Evolutionary conservation across 805 yeast genomes (phyloP), one percentile per base, ranked within the genome.

Genomic region (Zygoascus biomembranicola): DNA sequence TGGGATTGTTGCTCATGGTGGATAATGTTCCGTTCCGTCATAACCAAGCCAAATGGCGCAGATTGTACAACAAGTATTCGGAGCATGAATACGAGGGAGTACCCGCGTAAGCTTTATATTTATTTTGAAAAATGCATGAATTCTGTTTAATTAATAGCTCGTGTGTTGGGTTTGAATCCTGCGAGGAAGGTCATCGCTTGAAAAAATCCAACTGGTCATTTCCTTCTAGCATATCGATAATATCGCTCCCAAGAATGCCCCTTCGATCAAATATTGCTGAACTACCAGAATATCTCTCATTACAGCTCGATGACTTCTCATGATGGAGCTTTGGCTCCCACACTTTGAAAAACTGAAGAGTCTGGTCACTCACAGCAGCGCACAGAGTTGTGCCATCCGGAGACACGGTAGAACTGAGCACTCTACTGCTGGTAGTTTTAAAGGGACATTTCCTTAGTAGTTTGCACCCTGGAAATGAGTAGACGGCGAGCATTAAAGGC

Each of bases 81-180:
- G 79, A 80, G 57, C 70, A 80, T 49, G 94, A 86, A 55, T 82
- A 79, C 59, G 96, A 90, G 66, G 97, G 97, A 4, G 92, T 88
- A 8, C 96, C 97, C 11, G 80, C 89, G 2, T 89, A 64, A 63
- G 5, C 20, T 8, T 4, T 42, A 18, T 42, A 18, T 16, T 18
- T 42, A 42, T 42, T 42, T 42, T 10, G 8, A 11, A 9, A 18
- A n/a, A 42, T 42, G 16, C 16, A 4, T 18, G 20, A 4, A 8
- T 11, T 18, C 5, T 18, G 16, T 18, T 42, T 42, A 37, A 37
- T 37, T 5, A 37, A 37, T 37, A 37, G 28, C 28, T 4, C 6
- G 6, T 23, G 28, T 6, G 28, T 23, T 23, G 28, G 6, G 28
- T 23, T 6, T 23, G 6, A 4, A 6, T 23, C 28, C 28, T 23